These are phyloP conservation scores for Rhizopus delemar DNA, from an alignment of 371 early-diverging fungal species.

Conservation along the genomic window DNA sequence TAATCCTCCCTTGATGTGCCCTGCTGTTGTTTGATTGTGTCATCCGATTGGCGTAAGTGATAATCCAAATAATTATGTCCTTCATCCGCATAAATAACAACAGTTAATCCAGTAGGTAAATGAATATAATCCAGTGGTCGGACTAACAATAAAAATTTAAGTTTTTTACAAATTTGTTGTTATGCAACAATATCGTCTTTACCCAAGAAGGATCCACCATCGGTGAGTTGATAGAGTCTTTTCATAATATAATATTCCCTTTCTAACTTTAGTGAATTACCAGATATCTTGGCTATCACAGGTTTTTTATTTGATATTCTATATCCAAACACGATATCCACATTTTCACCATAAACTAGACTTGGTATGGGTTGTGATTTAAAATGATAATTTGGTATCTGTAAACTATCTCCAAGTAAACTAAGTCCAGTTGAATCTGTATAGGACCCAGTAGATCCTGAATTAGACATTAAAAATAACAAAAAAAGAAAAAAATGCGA, in stretches of 20 bases:
- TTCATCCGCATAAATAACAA: slow-evolving; percentile 43
- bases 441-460: slow-evolving; percentile 38
- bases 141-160: slow-evolving; percentile 17
- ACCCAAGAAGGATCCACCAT: slow-evolving; percentile 40
- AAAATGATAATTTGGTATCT: slow-evolving; percentile 49
- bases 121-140: slow-evolving; percentile 43
- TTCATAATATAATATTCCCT: slow-evolving; percentile 48
- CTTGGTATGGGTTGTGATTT: slow-evolving; percentile 34
- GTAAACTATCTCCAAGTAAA: slow-evolving; percentile 25
- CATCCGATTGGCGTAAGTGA: slow-evolving; percentile 14
- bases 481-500: slow-evolving; percentile 1
- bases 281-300: slow-evolving; percentile 44
- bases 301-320: slow-evolving; percentile 42
- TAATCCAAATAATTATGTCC: slow-evolving; percentile 28
- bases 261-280: slow-evolving; percentile 42
- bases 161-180: background rate
- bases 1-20: background rate
- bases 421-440: slow-evolving; percentile 34
- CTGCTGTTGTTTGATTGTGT: background rate
- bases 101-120: slow-evolving; percentile 39
- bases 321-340: slow-evolving; percentile 43
- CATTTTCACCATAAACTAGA: slow-evolving; percentile 42
- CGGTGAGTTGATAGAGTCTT: slow-evolving; percentile 35
- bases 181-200: background rate
- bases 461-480: slow-evolving; percentile 28